Evolutionary conservation across 129 eudicot species (phyloP), one percentile per base, ranked within the genome.

Genomic region (Flaveria bidentis): DNA sequence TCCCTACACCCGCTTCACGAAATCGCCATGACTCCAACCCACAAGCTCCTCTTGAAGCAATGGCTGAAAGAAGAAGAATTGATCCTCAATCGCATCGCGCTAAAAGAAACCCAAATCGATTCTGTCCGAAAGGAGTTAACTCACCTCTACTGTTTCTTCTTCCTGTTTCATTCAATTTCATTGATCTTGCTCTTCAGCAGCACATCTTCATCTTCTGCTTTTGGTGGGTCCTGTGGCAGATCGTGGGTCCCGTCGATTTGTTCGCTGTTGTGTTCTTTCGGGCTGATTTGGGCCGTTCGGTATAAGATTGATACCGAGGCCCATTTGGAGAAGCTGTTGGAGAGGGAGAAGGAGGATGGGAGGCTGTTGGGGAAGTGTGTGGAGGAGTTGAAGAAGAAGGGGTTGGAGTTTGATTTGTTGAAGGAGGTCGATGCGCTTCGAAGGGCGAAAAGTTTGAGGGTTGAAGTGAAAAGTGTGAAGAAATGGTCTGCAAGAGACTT

Each of bases 61-160:
- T 94, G 98, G 98, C 93, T 94, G 8, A 94, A 94, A 75, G 98
- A 94, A 80, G 89, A 88, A 76, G 90, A 89, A 33, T 85, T 94
- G 1, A 91, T 91, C 75, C 89, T 91, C 72, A 86, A 81, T 58
- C 83, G 97, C n/a, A 72, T 89, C 80, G 73, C 91, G 9, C 85
- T 84, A 49, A 91, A 89, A 71, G 97, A 91, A 70, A 84, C 96
- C 74, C 99, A 94, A 72, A 84, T 94, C 87, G 99, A 94, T 56
- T 80, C 89, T 0, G 69, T 85, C 36, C 87, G 92, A 1, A 82
- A 89, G 17, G 90, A 94, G 9, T 14, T 91, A 69, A 94, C 96
- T 0, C 87, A 85, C 2, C 93, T 94, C 67, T 91, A 89, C 93
- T 84, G 91, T 69, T 81, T 94, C 86, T 91, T 91, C 85, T 94